A percentile compares a stretch with the other conserved stretches of the same genome.
Evolutionary conservation across 345 rosid genomes (phyloP).

Genomic region (Schrenkiella parvula): DNA sequence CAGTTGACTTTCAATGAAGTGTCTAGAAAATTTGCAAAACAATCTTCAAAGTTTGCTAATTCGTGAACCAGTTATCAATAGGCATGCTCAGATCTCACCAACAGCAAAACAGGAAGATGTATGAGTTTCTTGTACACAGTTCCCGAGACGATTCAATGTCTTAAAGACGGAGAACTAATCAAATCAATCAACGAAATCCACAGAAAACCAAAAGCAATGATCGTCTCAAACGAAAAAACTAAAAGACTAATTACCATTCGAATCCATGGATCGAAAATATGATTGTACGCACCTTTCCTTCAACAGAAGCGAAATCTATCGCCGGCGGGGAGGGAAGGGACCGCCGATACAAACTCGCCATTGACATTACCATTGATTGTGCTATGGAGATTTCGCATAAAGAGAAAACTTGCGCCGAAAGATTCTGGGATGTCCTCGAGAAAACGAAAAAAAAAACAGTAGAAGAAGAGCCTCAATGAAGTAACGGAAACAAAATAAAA

Average conservation of each 20-base stretch:
- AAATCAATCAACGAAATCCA: slow-evolving; percentile 6
- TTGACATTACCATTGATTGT: slow-evolving; percentile 39
- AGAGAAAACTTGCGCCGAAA: slow-evolving; percentile 19
- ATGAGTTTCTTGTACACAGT: background rate
- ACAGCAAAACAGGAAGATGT: background rate
- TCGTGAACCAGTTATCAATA: background rate
- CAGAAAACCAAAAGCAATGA: background rate
- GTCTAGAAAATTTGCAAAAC: background rate
- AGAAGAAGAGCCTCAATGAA: background rate
- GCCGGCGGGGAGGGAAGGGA: slow-evolving; percentile 76
- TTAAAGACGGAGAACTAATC: background rate
- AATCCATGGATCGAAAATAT: background rate
- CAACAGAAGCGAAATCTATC: slow-evolving; percentile 69
- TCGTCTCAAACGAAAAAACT: background rate
- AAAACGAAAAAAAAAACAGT: background rate
- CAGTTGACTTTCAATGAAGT: background rate
- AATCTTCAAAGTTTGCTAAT: background rate
- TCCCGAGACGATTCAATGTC: background rate
- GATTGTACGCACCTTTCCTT: slow-evolving; percentile 55
- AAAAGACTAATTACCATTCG: background rate
- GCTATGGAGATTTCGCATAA: background rate
- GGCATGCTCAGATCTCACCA: slow-evolving; percentile 4
- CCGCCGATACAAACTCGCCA: slow-evolving; percentile 67
- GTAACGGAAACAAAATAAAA: background rate
- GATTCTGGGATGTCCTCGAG: background rate